Conservation (phyloP, 495 filamentous ascomycete species). For the Podospora pseudopauciseta region DNA sequence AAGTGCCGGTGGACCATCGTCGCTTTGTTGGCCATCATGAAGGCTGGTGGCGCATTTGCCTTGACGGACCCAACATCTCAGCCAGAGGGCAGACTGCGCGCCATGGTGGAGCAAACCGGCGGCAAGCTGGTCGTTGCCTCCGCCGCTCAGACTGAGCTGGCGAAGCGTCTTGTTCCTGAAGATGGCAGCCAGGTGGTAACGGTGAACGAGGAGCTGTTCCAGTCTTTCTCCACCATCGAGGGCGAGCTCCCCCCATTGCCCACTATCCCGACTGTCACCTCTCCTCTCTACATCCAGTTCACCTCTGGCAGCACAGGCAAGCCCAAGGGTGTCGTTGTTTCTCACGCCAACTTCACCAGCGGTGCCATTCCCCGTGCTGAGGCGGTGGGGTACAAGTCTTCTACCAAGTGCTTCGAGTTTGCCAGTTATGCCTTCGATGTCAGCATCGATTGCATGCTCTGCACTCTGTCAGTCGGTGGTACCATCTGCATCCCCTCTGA, state of each 20-base stretch:
- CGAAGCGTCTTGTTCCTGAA: slow-evolving; percentile 28
- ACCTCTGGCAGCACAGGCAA: slow-evolving; percentile 50
- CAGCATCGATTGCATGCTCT: slow-evolving; percentile 49
- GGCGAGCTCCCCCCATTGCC: slow-evolving; percentile 18
- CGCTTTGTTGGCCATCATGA: slow-evolving; percentile 52
- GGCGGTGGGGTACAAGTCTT: slow-evolving; percentile 36
- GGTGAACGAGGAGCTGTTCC: slow-evolving; percentile 14
- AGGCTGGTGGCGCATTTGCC: slow-evolving; percentile 47
- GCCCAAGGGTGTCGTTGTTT: slow-evolving; percentile 46
- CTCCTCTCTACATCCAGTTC: slow-evolving; percentile 43
- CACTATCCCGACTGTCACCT: slow-evolving; percentile 23
- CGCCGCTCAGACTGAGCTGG: slow-evolving; percentile 29
- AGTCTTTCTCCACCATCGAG: neutral
- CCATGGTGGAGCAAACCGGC: slow-evolving; percentile 50
- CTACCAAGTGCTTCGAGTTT: slow-evolving; percentile 48
- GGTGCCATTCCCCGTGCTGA: slow-evolving; percentile 40
- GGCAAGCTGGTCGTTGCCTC: slow-evolving; percentile 56
- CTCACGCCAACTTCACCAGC: slow-evolving; percentile 42
- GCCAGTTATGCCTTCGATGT: slow-evolving; percentile 52
- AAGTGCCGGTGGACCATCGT: slow-evolving; percentile 54
- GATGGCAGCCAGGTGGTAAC: slow-evolving; percentile 24
- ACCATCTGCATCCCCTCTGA: slow-evolving; percentile 63
- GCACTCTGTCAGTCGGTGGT: slow-evolving; percentile 51
- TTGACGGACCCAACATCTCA: slow-evolving; percentile 41
- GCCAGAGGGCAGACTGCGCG: slow-evolving; percentile 48